These are phyloP conservation scores for Cryptosporidium sp. DNA, from an alignment of 169 alveolate species.

Conservation along the genomic window DNA sequence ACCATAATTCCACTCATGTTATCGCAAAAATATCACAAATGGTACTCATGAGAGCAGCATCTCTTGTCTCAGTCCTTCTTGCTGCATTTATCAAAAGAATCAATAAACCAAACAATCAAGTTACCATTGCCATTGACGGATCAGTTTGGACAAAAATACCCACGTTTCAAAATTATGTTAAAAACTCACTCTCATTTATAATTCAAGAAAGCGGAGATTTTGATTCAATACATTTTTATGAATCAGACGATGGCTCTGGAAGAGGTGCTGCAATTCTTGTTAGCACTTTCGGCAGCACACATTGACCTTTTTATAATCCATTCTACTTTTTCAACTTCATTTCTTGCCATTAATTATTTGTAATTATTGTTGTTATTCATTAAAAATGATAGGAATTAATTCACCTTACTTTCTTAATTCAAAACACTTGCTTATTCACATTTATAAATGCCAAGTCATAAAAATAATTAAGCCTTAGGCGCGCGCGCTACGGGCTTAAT, in stretches of 20 bases:
- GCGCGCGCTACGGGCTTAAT: background rate
- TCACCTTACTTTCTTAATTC: too few species aligned
- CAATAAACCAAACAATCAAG: background rate
- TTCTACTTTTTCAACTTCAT: background rate
- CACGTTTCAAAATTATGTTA: slow-evolving; percentile 1
- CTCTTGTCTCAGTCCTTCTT: slow-evolving; percentile 34
- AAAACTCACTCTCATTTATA: background rate
- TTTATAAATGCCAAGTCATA: background rate
- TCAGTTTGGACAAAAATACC: slow-evolving; percentile 58
- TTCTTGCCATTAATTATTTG: background rate
- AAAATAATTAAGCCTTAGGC: background rate
- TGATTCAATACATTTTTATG: slow-evolving; percentile 24
- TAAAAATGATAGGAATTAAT: background rate
- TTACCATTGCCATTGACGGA: slow-evolving; percentile 62
- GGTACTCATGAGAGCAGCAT: slow-evolving; percentile 56
- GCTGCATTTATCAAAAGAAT: slow-evolving; percentile 31
- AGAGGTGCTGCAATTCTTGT: slow-evolving; percentile 70
- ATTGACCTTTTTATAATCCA: background rate
- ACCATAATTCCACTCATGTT: background rate
- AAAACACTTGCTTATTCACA: too few species aligned
- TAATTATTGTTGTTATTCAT: background rate
- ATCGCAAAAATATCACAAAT: slow-evolving; percentile 6
- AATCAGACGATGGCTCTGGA: slow-evolving; percentile 66
- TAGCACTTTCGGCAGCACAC: background rate
- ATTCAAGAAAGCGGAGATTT: slow-evolving; percentile 2